Evolutionary conservation across 2,329 filamentous ascomycete species (phyloP).

Genomic region (Phaeosphaeriaceae sp.): DNA sequence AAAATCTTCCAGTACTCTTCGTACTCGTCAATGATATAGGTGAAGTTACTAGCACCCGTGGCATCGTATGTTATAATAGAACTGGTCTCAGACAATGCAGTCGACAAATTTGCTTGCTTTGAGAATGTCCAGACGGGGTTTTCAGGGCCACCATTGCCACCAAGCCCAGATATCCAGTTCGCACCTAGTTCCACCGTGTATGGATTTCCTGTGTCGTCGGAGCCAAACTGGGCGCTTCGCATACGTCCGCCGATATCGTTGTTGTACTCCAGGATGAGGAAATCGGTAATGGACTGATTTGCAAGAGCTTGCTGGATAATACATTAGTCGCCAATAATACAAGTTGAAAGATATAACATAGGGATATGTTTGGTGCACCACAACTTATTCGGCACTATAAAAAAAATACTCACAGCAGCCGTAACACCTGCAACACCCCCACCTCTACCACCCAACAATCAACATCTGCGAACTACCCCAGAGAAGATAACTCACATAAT

Average conservation of each 20-base stretch:
- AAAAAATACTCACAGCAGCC: slow-evolving; percentile 56
- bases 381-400: background rate
- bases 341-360: background rate
- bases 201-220: slow-evolving; percentile 55
- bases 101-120: slow-evolving; percentile 64
- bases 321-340: background rate
- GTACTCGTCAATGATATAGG: slow-evolving; percentile 58
- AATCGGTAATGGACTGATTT: slow-evolving; percentile 67
- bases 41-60: slow-evolving; percentile 61
- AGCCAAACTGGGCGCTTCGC: slow-evolving; percentile 63
- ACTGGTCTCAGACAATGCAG: slow-evolving; percentile 64
- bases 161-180: slow-evolving; percentile 66
- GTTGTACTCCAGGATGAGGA: slow-evolving; percentile 70
- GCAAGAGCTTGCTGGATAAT: slow-evolving; percentile 60
- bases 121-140: slow-evolving; percentile 69
- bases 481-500: slow-evolving; percentile 41
- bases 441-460: slow-evolving; percentile 47
- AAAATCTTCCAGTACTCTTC: slow-evolving; percentile 55
- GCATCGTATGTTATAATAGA: slow-evolving; percentile 67
- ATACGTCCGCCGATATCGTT: slow-evolving; percentile 68
- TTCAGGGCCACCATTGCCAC: slow-evolving; percentile 47
- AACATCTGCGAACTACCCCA: too few species aligned
- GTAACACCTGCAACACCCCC: slow-evolving; percentile 69
- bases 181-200: slow-evolving; percentile 70
- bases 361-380: background rate